A percentile compares a stretch with the other conserved stretches of the same genome.
Conservation (phyloP, 2,329 filamentous ascomycete species). For the Diplodia corticola region DNA sequence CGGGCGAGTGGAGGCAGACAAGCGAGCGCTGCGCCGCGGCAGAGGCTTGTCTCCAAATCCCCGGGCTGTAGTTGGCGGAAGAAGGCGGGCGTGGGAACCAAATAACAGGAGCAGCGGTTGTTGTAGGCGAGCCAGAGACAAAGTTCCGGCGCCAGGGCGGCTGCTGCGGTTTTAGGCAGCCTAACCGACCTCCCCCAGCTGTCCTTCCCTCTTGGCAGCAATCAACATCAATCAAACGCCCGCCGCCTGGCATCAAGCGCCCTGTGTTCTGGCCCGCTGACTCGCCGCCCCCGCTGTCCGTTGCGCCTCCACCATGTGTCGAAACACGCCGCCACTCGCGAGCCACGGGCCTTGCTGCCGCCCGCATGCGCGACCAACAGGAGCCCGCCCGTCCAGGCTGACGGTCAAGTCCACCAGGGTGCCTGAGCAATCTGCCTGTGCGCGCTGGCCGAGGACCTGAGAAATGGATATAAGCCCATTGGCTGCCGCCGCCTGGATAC, state of each 20-base stretch:
- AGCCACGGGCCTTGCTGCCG: constrained; percentile 7
- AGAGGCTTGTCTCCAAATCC: constrained; percentile 3
- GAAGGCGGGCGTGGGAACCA: neutral
- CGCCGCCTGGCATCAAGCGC: neutral
- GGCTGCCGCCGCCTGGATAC: neutral
- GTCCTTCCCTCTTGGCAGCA: neutral
- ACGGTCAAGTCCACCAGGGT: neutral
- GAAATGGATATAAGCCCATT: constrained; percentile 13
- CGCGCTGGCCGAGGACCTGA: neutral
- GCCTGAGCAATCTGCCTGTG: neutral
- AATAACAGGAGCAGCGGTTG: constrained; percentile 15
- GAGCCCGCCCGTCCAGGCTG: neutral
- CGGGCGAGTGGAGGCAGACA: neutral
- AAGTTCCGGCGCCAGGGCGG: neutral
- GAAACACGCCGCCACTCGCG: constrained; percentile 9
- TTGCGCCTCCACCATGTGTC: neutral
- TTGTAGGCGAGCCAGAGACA: constrained; percentile 3
- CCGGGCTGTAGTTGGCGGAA: constrained; percentile 10
- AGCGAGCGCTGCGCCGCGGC: neutral
- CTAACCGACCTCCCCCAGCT: neutral
- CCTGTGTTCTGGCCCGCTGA: neutral
- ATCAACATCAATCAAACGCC: constrained; percentile 18
- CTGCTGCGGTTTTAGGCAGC: neutral
- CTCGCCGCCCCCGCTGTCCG: neutral
- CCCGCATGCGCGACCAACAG: neutral